A percentile compares a stretch with the other conserved stretches of the same genome.
phyloP scores from a whole-genome alignment of 2,329 filamentous ascomycete species.

The Teratosphaeriaceae sp. region DNA sequence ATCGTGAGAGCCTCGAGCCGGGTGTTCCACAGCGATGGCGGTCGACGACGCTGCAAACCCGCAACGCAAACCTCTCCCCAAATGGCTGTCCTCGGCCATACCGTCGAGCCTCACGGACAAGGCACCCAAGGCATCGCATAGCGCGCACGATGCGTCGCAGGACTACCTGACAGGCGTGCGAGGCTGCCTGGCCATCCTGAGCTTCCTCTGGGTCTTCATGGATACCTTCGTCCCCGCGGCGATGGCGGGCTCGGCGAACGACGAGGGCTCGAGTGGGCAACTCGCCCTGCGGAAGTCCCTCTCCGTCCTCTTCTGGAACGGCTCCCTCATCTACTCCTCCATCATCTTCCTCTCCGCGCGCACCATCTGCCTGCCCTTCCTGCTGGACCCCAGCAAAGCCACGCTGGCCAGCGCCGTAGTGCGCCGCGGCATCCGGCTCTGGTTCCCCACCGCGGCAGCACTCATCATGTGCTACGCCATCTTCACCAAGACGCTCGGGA shows the following conservation, averaged over 20 bases:
- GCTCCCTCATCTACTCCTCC: conserved; percentile 38
- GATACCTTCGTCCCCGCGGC: conserved; percentile 36
- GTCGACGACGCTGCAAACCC: background rate
- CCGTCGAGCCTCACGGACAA: background rate
- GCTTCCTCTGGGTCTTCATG: conserved; percentile 40
- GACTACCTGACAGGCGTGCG: conserved; percentile 36
- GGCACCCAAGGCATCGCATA: background rate
- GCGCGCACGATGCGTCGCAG: conserved; percentile 11
- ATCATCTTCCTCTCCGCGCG: conserved; percentile 41
- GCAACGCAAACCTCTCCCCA: conserved; percentile 5
- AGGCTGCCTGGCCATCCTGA: conserved; percentile 34
- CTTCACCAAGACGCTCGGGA: conserved; percentile 23
- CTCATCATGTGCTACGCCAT: conserved; percentile 32
- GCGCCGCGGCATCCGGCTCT: conserved; percentile 35
- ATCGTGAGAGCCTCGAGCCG: too few relatives aligned
- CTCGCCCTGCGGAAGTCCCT: conserved; percentile 37
- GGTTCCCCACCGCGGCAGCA: conserved; percentile 34
- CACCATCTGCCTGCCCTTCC: conserved; percentile 23
- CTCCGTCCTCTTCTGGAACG: conserved; percentile 41
- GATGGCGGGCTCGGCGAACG: conserved; percentile 31
- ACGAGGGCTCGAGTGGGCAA: conserved; percentile 31
- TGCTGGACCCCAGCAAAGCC: conserved; percentile 17
- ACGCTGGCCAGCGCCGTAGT: conserved; percentile 34
- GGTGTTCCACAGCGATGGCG: background rate
- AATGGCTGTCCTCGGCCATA: conserved; percentile 6